Conservation (phyloP, 306 rosid species). For the Abrus pulchellus region DNA sequence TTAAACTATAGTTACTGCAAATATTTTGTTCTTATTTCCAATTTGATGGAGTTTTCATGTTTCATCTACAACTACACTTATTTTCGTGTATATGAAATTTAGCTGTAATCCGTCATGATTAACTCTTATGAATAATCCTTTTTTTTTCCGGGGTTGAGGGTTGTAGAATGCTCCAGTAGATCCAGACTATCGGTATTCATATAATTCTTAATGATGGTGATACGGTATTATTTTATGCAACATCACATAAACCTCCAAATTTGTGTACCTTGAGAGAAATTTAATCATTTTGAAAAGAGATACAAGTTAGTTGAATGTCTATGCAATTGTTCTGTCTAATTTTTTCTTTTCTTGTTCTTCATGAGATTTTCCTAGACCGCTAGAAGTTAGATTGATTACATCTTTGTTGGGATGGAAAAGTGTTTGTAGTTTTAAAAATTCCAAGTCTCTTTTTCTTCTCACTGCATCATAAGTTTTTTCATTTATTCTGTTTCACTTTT, state of each 20-base stretch:
- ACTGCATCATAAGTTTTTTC: background rate
- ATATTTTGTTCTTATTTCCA: background rate
- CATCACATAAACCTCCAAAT: constrained; percentile 9
- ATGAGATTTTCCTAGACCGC: constrained; percentile 28
- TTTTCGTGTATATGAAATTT: constrained; percentile 1
- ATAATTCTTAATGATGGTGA: background rate
- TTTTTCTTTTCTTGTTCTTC: background rate
- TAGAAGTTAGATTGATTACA: background rate
- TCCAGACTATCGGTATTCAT: background rate
- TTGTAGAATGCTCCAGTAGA: constrained; percentile 7
- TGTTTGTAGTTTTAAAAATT: constrained; percentile 1
- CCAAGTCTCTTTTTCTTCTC: background rate
- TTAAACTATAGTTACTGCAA: background rate
- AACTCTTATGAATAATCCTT: background rate
- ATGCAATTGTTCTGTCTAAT: background rate
- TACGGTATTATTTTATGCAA: background rate
- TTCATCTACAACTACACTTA: background rate
- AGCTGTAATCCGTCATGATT: constrained; percentile 3
- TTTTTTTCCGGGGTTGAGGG: background rate
- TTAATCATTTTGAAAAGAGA: background rate
- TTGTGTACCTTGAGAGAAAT: background rate
- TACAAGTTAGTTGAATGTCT: background rate
- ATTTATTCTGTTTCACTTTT: background rate
- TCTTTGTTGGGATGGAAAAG: constrained; percentile 27
- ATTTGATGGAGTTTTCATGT: background rate